Base-by-base conservation (phyloP, 345 rosid genomes). In the Chamaenerion angustifolium region DNA sequence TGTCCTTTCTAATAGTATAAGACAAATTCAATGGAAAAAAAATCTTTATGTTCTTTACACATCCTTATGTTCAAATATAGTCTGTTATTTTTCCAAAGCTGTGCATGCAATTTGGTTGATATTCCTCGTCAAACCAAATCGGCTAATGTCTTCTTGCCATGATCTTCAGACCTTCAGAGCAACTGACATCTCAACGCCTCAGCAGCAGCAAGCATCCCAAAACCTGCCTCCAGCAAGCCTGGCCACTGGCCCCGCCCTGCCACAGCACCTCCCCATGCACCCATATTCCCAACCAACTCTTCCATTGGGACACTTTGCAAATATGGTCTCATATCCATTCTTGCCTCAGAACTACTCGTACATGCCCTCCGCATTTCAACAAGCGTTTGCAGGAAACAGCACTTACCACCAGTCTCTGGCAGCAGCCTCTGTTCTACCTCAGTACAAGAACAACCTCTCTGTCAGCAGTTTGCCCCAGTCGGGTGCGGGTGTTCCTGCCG, bases 311-410 rank as follows among this genome's bases (percentile, higher is more conserved):
- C 94, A 73, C 56, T 87, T 70, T 56, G 71, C 98, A 25, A 92
- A 87, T 66, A 84, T 92, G 96, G 75, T 87, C 42, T 59, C 95
- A 49, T 87, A 92, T 62, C 94, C 95, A 25, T 71, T 80, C 60
- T 62, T 87, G 74, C 88, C 98, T 56, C 98, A 80, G 79, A 87
- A 85, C 73, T 92, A 87, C 64, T 67, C 93, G 0, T 87, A 84
- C 52, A 74, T 92, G 94, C 96, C 96, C 47, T 84, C 96, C 0
- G 90, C 90, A 59, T 92, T 68, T 64, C 96, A 83, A 77, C 98
- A 90, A 75, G 56, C 79, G 41, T 81, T 70, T 67, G 75, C 94
- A 45, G 89, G 94, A 52, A 90, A 73, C 58, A 86, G 67, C 64
- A 55, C 85, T 19, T 86, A 86, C 64, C 89, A 81, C 65, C 98